These are phyloP conservation scores for Tylopilus felleus DNA, from an alignment of 768 basidiomycete species.

Conservation along the genomic window DNA sequence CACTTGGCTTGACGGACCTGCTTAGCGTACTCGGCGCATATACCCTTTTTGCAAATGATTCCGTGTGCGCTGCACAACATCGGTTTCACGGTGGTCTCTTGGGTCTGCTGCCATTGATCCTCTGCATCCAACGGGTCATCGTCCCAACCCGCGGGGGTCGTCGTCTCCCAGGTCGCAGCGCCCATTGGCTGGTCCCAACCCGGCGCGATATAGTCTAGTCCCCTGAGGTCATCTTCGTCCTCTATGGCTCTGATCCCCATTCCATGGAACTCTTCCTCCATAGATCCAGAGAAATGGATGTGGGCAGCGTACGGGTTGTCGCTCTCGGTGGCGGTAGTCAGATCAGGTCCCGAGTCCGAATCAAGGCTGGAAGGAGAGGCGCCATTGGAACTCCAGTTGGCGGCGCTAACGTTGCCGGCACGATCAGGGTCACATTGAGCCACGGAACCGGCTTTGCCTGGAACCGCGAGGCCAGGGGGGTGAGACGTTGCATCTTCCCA, in stretches of 20 bases:
- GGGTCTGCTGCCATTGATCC: slow-evolving; percentile 17
- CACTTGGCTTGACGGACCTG: slow-evolving; percentile 20
- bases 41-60: slow-evolving; percentile 35
- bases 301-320: slow-evolving; percentile 23
- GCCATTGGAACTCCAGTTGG: slow-evolving; percentile 24
- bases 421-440: slow-evolving; percentile 5
- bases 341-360: slow-evolving; percentile 25
- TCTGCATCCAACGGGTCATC: slow-evolving; percentile 22
- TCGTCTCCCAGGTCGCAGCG: slow-evolving; percentile 1
- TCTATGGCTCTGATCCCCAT: slow-evolving; percentile 16
- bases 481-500: slow-evolving; percentile 7
- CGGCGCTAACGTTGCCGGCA: slow-evolving; percentile 6
- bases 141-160: slow-evolving; percentile 8
- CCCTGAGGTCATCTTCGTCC: slow-evolving; percentile 12
- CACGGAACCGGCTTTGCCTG: neutral
- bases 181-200: slow-evolving; percentile 11
- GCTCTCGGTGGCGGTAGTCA: slow-evolving; percentile 20
- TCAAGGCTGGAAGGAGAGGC: slow-evolving; percentile 27
- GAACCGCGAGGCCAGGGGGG: slow-evolving; percentile 13
- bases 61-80: slow-evolving; percentile 32
- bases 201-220: slow-evolving; percentile 26
- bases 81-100: slow-evolving; percentile 4
- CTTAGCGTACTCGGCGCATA: slow-evolving; percentile 33
- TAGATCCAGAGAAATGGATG: slow-evolving; percentile 24
- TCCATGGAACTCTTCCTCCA: slow-evolving; percentile 31